Evolutionary conservation across 2,329 filamentous ascomycete species (phyloP), one percentile per base, ranked within the genome.

Genomic region (Hymenoscyphus fructigenus): DNA sequence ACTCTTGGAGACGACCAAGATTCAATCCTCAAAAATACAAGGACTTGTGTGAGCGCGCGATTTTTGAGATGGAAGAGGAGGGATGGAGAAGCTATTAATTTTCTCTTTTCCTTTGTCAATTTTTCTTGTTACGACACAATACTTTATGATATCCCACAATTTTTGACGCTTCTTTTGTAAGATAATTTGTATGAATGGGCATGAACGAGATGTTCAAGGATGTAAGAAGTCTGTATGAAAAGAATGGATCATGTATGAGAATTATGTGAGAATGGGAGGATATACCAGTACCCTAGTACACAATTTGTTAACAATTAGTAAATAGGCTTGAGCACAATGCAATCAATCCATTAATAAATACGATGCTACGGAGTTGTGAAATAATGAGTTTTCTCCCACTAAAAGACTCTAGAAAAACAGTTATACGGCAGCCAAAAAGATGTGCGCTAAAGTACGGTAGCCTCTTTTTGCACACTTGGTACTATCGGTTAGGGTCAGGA

Each of bases 1-100:
- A 26, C 2, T 69, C 70, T 1, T 73, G 69, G 70, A 62, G 61
- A 20, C 70, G 69, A 44, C 64, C 69, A 56, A 62, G 73, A 5
- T 75, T 73, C 59, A 66, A 73, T 65, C 63, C 62, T 0, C 60
- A 61, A 36, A 65, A 70, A 41, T 75, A 73, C 66, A 59, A 66
- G 50, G 47, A 60, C n/a, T 63, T 75, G 29, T 73, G 72, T 56
- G 69, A 74, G 59, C 68, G 61, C 34, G 73, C 68, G 2, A 58
- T 74, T 29, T 44, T 14, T 1, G 72, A 75, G 59, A 26, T 72
- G 50, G 61, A 64, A 12, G 63, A 65, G 29, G 61, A 59, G 20
- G 61, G 38, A 7, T 57, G 55, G 55, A 57, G 53, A 44, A 62
- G 53, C 32, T 56, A 29, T 32, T 57, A 29, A 57, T 14, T 14